These are phyloP conservation scores for Aspergillus sp. DNA, from an alignment of 2,329 filamentous ascomycete genomes.

Conservation along the genomic window DNA sequence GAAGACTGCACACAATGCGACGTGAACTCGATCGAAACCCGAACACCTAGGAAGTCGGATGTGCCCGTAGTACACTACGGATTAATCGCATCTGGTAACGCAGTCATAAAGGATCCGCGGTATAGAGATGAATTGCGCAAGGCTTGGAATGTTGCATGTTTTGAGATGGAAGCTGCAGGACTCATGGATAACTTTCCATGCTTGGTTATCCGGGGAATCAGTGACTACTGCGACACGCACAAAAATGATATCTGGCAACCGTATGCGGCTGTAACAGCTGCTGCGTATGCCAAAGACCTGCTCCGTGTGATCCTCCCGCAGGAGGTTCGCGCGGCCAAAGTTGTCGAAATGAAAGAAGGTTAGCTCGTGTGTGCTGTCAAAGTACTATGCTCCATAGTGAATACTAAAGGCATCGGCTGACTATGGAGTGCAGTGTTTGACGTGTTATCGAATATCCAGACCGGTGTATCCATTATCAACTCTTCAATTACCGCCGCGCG, in stretches of 20 bases:
- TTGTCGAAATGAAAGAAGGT: constrained; percentile 6
- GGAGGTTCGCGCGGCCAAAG: constrained; percentile 6
- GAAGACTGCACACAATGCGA: constrained; percentile 1
- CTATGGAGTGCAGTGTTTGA: background rate
- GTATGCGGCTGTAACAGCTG: constrained; percentile 23
- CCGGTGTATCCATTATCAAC: background rate
- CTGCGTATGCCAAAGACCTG: constrained; percentile 24
- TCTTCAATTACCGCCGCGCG: background rate
- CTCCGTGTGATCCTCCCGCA: constrained; percentile 8
- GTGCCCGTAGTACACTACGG: constrained; percentile 28
- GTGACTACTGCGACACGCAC: constrained; percentile 26
- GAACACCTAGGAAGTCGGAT: background rate
- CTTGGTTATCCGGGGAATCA: constrained; percentile 31
- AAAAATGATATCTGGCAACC: constrained; percentile 23
- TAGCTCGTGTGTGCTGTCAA: background rate
- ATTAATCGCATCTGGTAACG: constrained; percentile 30
- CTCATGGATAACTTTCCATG: constrained; percentile 29
- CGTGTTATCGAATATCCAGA: constrained; percentile 8
- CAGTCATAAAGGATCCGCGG: constrained; percentile 25
- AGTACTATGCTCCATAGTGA: background rate
- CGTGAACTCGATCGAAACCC: background rate
- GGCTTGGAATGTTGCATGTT: constrained; percentile 21
- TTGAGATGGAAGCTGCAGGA: constrained; percentile 28
- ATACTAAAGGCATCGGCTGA: background rate
- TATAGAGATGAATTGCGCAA: constrained; percentile 20